Base-by-base conservation (phyloP, 352 stramenopile species). In the Thalassiosira mediterranea region DNA sequence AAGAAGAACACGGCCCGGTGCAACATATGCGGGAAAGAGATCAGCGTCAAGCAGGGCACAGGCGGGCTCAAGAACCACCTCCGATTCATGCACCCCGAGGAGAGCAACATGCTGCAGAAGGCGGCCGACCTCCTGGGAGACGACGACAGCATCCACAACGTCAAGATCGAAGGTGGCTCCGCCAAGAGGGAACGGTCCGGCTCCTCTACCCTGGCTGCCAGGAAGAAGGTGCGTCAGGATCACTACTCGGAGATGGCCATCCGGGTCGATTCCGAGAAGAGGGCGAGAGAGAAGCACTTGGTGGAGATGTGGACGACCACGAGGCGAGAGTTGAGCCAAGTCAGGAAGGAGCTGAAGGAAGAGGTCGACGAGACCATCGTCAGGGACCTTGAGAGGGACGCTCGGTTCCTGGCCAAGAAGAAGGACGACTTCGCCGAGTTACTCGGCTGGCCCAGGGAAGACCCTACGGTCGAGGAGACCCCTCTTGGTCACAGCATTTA, bases 221-320 rank as follows among this genome's bases (percentile, higher is more conserved):
- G 29, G 5, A 46, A 59, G 44, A 72, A 63, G n/a, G 47, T 47
- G 32, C 38, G 62, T 26, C 28, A 37, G 17, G 21, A 57, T 56
- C 0, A 25, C 8, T 44, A 28, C 40, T 8, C 40, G 7, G 49
- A 73, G 3, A 23, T 66, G n/a, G 21, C 13, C 19, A 8, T 37
- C 0, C 56, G 37, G 19, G 29, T 51, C 31, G 37, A 64, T 17
- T 3, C 17, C 31, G 29, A 69, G 32, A 52, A 59, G 32, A 26
- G 69, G 38, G 37, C 11, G 21, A 62, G 49, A 5, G 59, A 78
- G 19, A 67, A 66, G 52, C 69, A 78, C 49, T 64, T 60, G 29
- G 48, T 78, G 60, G 49, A 78, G 1, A 66, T 78, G 69, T 78
- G 69, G 69, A 56, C 32, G 4, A 44, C 31, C 10, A 56, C 54